These are phyloP conservation scores for Psilocybe tampanensis DNA, from an alignment of 768 basidiomycete genomes.

Conservation along the genomic window DNA sequence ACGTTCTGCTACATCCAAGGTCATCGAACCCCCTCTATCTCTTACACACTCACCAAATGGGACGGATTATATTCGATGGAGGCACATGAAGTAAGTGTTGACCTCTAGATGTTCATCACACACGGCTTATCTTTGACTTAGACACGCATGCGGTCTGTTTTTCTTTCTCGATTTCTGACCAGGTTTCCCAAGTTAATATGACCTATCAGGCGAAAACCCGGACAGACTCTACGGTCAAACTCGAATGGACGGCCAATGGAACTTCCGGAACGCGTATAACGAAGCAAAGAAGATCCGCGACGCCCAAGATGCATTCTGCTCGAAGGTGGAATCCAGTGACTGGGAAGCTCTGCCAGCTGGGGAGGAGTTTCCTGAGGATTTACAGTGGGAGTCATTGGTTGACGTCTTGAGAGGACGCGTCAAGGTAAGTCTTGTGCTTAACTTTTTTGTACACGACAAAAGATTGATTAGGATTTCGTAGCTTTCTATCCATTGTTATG, in stretches of 20 bases:
- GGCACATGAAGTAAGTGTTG: slow-evolving; percentile 71
- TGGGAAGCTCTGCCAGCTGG: slow-evolving; percentile 43
- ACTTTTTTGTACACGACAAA: not conserved
- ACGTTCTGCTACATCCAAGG: slow-evolving; percentile 65
- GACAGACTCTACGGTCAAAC: slow-evolving; percentile 43
- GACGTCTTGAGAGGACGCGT: slow-evolving; percentile 75
- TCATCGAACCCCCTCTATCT: slow-evolving; percentile 73
- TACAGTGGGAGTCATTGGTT: slow-evolving; percentile 72
- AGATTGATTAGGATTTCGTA: not conserved
- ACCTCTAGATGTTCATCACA: not conserved
- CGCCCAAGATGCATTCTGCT: slow-evolving; percentile 71
- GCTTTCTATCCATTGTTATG: slow-evolving; percentile 48
- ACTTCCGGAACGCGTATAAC: slow-evolving; percentile 73
- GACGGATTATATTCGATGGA: slow-evolving; percentile 49
- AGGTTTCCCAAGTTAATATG: not conserved
- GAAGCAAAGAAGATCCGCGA: slow-evolving; percentile 64
- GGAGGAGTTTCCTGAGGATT: slow-evolving; percentile 60
- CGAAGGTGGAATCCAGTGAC: slow-evolving; percentile 43
- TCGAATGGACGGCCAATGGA: slow-evolving; percentile 68
- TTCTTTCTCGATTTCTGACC: slow-evolving; percentile 8
- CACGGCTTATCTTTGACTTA: slow-evolving; percentile 21
- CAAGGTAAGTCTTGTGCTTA: slow-evolving; percentile 44
- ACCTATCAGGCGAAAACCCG: slow-evolving; percentile 57
- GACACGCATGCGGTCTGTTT: slow-evolving; percentile 62
- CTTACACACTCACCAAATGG: slow-evolving; percentile 40